A percentile compares a stretch with the other conserved stretches of the same genome.
These are phyloP conservation scores for Tricholoma matsutake DNA, from an alignment of 768 basidiomycete species.

Conservation along the genomic window DNA sequence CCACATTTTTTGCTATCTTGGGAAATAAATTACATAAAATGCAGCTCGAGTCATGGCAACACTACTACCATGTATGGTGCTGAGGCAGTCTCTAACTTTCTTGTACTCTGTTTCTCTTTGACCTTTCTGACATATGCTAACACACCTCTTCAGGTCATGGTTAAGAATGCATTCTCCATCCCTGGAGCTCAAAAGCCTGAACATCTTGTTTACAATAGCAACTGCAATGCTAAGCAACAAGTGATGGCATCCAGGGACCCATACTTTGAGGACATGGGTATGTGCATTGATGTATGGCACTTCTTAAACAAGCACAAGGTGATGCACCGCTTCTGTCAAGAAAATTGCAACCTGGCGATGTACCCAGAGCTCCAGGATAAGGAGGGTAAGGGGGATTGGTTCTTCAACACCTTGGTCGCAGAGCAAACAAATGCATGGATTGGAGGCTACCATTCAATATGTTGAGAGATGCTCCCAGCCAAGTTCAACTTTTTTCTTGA, in stretches of 20 bases:
- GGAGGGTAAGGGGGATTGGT: slow-evolving; percentile 18
- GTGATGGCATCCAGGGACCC: slow-evolving; percentile 10
- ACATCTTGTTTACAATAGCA: slow-evolving; percentile 23
- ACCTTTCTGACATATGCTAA: too few relatives aligned
- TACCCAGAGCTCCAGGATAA: slow-evolving; percentile 17
- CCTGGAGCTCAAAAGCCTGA: slow-evolving; percentile 16
- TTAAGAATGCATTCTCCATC: slow-evolving; percentile 18
- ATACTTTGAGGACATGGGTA: slow-evolving; percentile 13
- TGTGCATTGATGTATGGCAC: slow-evolving; percentile 27
- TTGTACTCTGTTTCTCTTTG: too few relatives aligned
- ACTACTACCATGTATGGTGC: slow-evolving; percentile 28
- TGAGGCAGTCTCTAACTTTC: slow-evolving; percentile 20
- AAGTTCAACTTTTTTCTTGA: slow-evolving; percentile 35
- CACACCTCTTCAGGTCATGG: slow-evolving; percentile 12
- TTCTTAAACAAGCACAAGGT: slow-evolving; percentile 25
- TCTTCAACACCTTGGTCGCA: slow-evolving; percentile 32
- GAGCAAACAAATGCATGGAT: slow-evolving; percentile 36
- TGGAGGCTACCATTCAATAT: slow-evolving; percentile 28
- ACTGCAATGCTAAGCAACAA: slow-evolving; percentile 18
- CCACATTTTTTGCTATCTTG: too few relatives aligned
- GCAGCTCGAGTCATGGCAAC: too few relatives aligned
- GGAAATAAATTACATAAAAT: too few relatives aligned
- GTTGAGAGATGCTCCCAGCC: slow-evolving; percentile 25
- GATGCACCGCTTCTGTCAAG: slow-evolving; percentile 20
- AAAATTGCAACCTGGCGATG: slow-evolving; percentile 22